Base-by-base conservation (phyloP, 805 yeast species). In the Alloascoidea africana region DNA sequence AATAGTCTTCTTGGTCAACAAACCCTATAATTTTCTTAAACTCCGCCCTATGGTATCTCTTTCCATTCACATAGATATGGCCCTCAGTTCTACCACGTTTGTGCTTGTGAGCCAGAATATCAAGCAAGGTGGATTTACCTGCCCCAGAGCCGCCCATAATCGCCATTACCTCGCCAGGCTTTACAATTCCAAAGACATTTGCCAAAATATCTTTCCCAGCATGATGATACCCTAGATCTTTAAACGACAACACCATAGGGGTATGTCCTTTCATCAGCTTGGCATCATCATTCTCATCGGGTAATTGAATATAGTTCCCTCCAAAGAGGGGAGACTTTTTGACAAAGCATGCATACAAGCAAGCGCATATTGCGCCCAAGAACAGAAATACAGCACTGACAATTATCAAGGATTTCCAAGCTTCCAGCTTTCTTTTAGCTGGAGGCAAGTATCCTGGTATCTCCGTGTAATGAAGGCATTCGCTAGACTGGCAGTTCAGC, bases 91-190 rank as follows among this genome's bases (percentile, higher is more conserved):
- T 43, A 2, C 98, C 98, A 23, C 76, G 67, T 51, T 89, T 91
- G 51, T 76, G 71, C 52, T 89, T 91, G 35, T 78, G 81, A 0
- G 97, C 97, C 39, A 91, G 61, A 41, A 91, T 86, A 52, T 91
- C 98, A 37, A 91, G 61, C 33, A 91, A 59, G 0, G 98, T 89
- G 1, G 98, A 89, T 53, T 91, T 91, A 38, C 98, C 98, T 11
- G 98, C 97, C 36, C 98, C 98, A 0, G 96, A 87, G 1, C 96
- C 96, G 34, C 98, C 98, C 94, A 91, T 84, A 33, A 91, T 85
- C 0, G 98, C 97, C 53, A 86, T 55, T 43, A 94, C 80, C 53
- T 86, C 86, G 30, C 96, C 80, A 2, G 96, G 94, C 37, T 73
- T 72, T 2, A 77, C 94, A 11, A 73, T 47, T 5, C 98, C 98